Base-by-base conservation (phyloP, 371 early-diverging fungal species). In the Mucor racemosus region DNA sequence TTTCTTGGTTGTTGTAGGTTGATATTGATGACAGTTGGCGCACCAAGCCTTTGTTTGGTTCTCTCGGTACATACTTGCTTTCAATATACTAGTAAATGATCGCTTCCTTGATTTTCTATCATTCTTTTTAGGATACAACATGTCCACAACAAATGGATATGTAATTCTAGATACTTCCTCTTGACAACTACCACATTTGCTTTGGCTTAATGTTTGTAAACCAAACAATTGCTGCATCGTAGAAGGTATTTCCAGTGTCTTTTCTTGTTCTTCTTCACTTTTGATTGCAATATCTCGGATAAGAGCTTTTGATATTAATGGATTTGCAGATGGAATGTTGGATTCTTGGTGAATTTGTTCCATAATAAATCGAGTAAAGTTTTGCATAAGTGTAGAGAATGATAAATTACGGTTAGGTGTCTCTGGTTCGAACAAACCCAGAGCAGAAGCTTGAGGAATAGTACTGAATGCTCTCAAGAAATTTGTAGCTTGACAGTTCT, bases 401-500 rank as follows among this genome's bases (percentile, higher is more conserved):
- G 90, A 80, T 5, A 84, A 74, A 15, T 77, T 76, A 13, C 77
- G 73, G n/a, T 86, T 81, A 0, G 91, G 88, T 3, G 84, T 80
- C 50, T 93, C 92, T 5, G 94, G 91, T 65, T 96, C 96, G 67
- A 96, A 89, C 6, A 97, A 77, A 0, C 92, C 95, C 42, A 96
- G 73, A 0, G 94, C 95, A 1, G 72, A 84, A 1, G 92, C 93
- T 83, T 95, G 94, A 0, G 93, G 92, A 33, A 92, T 88, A 7
- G 88, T 90, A 58, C 89, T 87, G 66, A 98, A 90, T 0, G 91
- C 93, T 0, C 91, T 76, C 56, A 97, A 78, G 56, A 97, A 94
- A 71, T 95, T 96, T 7, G 94, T 85, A 5, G 98, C 98, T 62
- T 97, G 97, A 73, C 98, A 98, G 65, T 97, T 98, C 41, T 89